phyloP scores from a whole-genome alignment of 2,329 filamentous ascomycete species.

The Alternaria solani region DNA sequence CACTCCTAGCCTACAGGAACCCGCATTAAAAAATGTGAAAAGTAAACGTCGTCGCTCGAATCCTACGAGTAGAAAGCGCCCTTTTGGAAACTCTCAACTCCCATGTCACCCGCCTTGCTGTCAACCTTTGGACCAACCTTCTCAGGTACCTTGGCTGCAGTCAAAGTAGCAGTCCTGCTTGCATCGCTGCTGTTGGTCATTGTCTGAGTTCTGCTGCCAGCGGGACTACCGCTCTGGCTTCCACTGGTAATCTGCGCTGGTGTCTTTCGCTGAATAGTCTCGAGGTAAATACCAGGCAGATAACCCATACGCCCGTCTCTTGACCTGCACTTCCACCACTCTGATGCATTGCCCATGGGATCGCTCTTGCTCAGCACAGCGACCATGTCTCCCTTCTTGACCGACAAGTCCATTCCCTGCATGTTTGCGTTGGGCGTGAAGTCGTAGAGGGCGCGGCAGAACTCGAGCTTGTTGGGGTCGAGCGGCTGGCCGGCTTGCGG shows the following conservation, averaged over 20 bases:
- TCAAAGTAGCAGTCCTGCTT: slow-evolving; percentile 56
- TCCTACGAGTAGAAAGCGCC: slow-evolving; percentile 70
- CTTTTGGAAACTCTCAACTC: slow-evolving; percentile 75
- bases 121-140: slow-evolving; percentile 58
- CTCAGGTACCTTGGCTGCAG: slow-evolving; percentile 53
- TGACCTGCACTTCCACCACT: slow-evolving; percentile 97
- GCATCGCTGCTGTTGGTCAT: slow-evolving; percentile 59
- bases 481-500: slow-evolving; percentile 62
- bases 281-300: slow-evolving; percentile 87
- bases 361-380: slow-evolving; percentile 93
- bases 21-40: slow-evolving; percentile 12
- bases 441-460: slow-evolving; percentile 94
- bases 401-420: slow-evolving; percentile 83
- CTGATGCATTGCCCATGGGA: slow-evolving; percentile 86
- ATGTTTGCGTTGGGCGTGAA: slow-evolving; percentile 79
- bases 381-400: slow-evolving; percentile 94
- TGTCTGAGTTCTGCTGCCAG: slow-evolving; percentile 62
- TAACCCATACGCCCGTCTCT: slow-evolving; percentile 92
- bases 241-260: slow-evolving; percentile 56
- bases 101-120: slow-evolving; percentile 70
- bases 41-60: background rate
- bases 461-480: slow-evolving; percentile 92
- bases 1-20: slow-evolving; percentile 7
- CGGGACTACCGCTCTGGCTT: slow-evolving; percentile 51
- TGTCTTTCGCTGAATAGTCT: slow-evolving; percentile 70